A percentile compares a stretch with the other conserved stretches of the same genome.
phyloP scores from a whole-genome alignment of 176 grass and related monocot species.

The Themeda triandra region DNA sequence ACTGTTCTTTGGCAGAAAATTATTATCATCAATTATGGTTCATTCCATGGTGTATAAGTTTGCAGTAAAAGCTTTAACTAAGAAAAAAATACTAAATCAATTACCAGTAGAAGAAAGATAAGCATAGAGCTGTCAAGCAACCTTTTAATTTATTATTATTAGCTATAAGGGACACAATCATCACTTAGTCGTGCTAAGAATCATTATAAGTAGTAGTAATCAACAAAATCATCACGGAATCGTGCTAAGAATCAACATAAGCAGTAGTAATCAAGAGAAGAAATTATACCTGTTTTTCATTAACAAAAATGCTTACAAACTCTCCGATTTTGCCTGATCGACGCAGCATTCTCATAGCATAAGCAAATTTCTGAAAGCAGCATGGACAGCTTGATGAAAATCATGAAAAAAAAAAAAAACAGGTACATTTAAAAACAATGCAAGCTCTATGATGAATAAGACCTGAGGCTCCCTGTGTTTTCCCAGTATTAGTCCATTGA shows the following conservation, averaged over 20 bases:
- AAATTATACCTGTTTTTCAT: constrained; percentile 78
- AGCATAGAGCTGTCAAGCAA: background rate
- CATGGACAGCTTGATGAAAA: constrained; percentile 14
- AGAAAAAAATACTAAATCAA: background rate
- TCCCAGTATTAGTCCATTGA: constrained; percentile 94
- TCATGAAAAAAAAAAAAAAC: constrained; percentile 1
- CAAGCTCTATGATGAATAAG: constrained; percentile 13
- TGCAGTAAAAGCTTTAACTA: background rate
- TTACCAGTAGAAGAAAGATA: background rate
- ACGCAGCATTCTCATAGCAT: constrained; percentile 71
- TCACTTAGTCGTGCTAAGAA: background rate
- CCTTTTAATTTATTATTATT: constrained; percentile 1
- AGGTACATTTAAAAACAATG: constrained; percentile 13
- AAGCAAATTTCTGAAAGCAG: constrained; percentile 79
- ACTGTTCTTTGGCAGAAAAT: background rate
- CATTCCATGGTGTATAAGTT: constrained; percentile 1
- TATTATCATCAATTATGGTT: background rate
- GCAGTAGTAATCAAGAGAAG: constrained; percentile 16
- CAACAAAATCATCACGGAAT: background rate
- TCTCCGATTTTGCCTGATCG: constrained; percentile 71
- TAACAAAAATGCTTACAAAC: constrained; percentile 96
- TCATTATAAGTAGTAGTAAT: background rate
- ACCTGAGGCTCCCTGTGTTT: constrained; percentile 87
- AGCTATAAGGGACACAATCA: background rate
- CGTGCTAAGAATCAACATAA: too few species aligned